Evolutionary conservation across 1,284 basidiomycete genomes (phyloP).

Genomic region (Cutaneotrichosporon daszewskae): DNA sequence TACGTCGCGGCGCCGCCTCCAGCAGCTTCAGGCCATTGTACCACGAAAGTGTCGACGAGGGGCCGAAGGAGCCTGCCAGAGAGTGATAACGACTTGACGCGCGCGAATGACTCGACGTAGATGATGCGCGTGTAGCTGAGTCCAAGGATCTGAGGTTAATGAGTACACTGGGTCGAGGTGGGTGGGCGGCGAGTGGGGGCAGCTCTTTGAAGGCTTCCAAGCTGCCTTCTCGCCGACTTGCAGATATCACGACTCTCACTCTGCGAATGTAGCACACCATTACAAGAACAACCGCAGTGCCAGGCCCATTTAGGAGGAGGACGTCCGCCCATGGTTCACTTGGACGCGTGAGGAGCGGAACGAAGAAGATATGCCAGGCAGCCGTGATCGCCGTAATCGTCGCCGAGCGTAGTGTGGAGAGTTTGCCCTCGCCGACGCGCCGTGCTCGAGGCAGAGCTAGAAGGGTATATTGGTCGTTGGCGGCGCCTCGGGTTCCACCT

Average conservation of each 20-base stretch:
- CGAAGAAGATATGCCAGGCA: constrained; percentile 56
- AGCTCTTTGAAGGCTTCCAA: constrained; percentile 58
- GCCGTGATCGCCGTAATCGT: constrained; percentile 57
- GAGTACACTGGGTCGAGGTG: neutral
- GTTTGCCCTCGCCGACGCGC: constrained; percentile 68
- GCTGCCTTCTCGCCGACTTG: neutral
- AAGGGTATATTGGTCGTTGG: constrained; percentile 43
- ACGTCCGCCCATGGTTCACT: constrained; percentile 61
- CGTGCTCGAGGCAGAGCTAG: constrained; percentile 76
- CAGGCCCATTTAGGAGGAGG: constrained; percentile 88
- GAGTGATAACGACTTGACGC: constrained; percentile 73
- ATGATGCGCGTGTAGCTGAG: constrained; percentile 67
- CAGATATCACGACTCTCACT: constrained; percentile 53
- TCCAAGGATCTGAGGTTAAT: constrained; percentile 61
- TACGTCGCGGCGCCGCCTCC: constrained; percentile 16
- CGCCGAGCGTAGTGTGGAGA: constrained; percentile 63
- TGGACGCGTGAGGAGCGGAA: constrained; percentile 47
- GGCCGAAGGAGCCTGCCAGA: constrained; percentile 74
- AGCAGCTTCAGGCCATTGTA: constrained; percentile 72
- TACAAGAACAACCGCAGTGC: constrained; percentile 82
- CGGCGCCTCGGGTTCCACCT: neutral
- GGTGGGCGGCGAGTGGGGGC: too few relatives aligned
- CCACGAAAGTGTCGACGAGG: constrained; percentile 79
- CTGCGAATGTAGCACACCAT: constrained; percentile 65
- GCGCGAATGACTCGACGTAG: constrained; percentile 92